phyloP scores from a whole-genome alignment of 208 protist genomes.

The Acanthamoeba rhysodes region DNA sequence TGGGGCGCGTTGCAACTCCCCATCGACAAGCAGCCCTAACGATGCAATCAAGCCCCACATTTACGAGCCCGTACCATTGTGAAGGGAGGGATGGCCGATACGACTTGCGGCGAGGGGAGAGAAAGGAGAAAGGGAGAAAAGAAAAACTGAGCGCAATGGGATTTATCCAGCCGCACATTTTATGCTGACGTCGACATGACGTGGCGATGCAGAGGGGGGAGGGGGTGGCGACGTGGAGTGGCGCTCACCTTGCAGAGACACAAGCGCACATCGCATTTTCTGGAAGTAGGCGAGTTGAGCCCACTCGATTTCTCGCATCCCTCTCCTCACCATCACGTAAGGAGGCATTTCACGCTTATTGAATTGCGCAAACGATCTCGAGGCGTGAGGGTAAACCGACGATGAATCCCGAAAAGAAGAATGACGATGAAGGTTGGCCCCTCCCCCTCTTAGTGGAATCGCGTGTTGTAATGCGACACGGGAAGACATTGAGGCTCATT shows the following conservation, averaged over 20 bases:
- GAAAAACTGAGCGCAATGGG: background rate
- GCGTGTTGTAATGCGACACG: background rate
- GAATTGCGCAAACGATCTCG: too few relatives aligned
- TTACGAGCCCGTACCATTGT: background rate
- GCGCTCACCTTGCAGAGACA: background rate
- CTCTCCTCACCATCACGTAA: too few relatives aligned
- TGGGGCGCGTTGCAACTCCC: too few relatives aligned
- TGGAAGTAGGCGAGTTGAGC: background rate
- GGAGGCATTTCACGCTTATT: too few relatives aligned
- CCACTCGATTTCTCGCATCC: background rate
- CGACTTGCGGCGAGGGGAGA: conserved; percentile 29
- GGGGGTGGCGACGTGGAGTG: background rate
- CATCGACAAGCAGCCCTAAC: too few relatives aligned
- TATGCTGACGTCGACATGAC: background rate
- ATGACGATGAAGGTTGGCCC: conserved; percentile 4
- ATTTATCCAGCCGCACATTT: background rate
- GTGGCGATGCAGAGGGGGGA: background rate
- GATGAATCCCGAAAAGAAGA: conserved; percentile 58
- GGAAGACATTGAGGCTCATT: background rate
- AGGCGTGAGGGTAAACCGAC: background rate
- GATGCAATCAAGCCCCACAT: too few relatives aligned
- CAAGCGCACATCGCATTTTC: background rate
- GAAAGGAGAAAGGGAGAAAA: conserved; percentile 36
- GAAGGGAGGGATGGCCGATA: background rate
- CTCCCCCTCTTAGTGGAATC: background rate